Percentiles rank a stretch among this genome's conserved stretches.
These are phyloP conservation scores for Nakaseomyces delphensis DNA, from an alignment of 1,139 yeast genomes.

Conservation along the genomic window DNA sequence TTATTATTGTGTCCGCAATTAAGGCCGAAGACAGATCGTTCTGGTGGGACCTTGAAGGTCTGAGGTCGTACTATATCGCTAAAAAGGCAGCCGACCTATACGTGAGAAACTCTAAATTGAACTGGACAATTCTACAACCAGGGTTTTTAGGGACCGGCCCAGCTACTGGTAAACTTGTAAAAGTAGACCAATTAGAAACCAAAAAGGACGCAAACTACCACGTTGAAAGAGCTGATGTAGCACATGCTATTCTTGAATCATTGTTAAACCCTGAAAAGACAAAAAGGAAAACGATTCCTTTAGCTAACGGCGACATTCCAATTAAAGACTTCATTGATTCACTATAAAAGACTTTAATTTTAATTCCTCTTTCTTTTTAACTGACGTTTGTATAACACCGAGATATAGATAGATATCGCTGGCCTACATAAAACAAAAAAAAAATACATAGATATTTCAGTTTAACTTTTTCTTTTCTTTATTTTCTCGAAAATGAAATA, in stretches of 20 bases:
- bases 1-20: conserved; percentile 49
- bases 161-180: conserved; percentile 36
- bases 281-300: conserved; percentile 28
- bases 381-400: background rate
- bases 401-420: background rate
- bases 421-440: background rate
- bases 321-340: conserved; percentile 23
- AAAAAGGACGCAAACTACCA: conserved; percentile 10
- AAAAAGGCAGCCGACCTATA: conserved; percentile 49
- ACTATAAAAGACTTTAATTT: conserved; percentile 8
- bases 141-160: conserved; percentile 36
- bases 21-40: conserved; percentile 43
- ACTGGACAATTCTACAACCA: conserved; percentile 49
- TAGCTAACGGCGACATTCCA: conserved; percentile 31
- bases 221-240: conserved; percentile 30
- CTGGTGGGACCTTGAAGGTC: conserved; percentile 32
- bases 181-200: conserved; percentile 14
- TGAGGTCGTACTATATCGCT: conserved; percentile 40
- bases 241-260: conserved; percentile 18
- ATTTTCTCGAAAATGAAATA: too few species aligned
- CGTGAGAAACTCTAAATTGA: conserved; percentile 36
- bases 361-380: background rate
- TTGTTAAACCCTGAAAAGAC: conserved; percentile 26
- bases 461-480: too few species aligned
- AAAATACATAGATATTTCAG: too few species aligned